phyloP scores from a whole-genome alignment of 2,329 filamentous ascomycete genomes.

The Ceratocystis papillata region DNA sequence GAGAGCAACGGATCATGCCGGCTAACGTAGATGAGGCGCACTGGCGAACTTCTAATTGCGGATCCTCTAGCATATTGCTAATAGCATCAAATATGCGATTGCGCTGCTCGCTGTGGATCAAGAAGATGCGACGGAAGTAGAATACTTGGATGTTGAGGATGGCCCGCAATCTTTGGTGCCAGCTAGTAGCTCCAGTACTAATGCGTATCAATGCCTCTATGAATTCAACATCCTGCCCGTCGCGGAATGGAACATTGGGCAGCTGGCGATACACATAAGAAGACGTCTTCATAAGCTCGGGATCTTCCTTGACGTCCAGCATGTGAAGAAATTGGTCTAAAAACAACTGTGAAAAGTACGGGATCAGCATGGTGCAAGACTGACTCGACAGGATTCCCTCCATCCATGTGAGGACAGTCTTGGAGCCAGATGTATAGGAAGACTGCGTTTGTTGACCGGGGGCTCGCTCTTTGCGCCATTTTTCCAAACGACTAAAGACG shows the following conservation, averaged over 20 bases:
- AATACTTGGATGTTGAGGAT: conserved; percentile 98
- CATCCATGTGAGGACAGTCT: conserved; percentile 91
- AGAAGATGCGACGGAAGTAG: conserved; percentile 91
- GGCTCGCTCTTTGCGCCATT: conserved; percentile 73
- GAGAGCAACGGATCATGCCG: conserved; percentile 96
- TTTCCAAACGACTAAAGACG: conserved; percentile 69
- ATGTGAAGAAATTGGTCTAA: conserved; percentile 93
- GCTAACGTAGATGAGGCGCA: conserved; percentile 87
- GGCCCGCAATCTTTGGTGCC: conserved; percentile 90
- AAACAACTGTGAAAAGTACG: conserved; percentile 81
- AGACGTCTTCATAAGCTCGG: conserved; percentile 82
- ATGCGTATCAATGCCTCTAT: conserved; percentile 80
- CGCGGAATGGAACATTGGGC: conserved; percentile 85
- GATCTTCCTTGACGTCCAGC: conserved; percentile 99
- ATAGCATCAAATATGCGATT: conserved; percentile 79
- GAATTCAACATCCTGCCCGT: conserved; percentile 74
- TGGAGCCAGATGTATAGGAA: conserved; percentile 88
- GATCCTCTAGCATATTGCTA: conserved; percentile 86
- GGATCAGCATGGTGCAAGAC: conserved; percentile 80
- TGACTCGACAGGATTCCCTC: conserved; percentile 83
- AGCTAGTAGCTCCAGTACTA: conserved; percentile 70
- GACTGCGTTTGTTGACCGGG: conserved; percentile 89
- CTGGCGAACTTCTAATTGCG: conserved; percentile 85
- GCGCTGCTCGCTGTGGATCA: conserved; percentile 64
- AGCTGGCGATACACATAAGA: conserved; percentile 96